Evolutionary conservation across 176 grass and related monocot species (phyloP), one percentile per base, ranked within the genome.

Genomic region (Oryza australiensis): DNA sequence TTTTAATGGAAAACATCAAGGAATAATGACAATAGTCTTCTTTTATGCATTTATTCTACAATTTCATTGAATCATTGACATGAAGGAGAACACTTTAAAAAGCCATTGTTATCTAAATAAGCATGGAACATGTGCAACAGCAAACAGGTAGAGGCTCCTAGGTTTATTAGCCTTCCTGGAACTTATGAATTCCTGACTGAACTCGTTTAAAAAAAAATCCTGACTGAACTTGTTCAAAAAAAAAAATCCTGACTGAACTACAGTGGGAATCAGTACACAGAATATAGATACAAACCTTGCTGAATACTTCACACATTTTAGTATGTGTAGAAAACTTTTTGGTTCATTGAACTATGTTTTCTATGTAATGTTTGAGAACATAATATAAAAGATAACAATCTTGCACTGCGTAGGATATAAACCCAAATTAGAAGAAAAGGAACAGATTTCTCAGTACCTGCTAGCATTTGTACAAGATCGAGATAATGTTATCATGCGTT

Each of bases 401-500:
- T 73, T 48, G 46, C 42, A 43, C 62, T 66, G 12, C 26, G 1
- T 33, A 57, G 60, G 68, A 43, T 4, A 29, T 73, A 35, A 88
- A 78, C n/a, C 27, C 29, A 5, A 34, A 60, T 9, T 8, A 26
- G 72, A 80, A 57, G 26, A 30, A 72, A 84, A 62, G 16, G 15
- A 87, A 74, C 7, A 64, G 79, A 86, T 75, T 57, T 86, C 13
- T 15, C 2, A 41, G 34, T 80, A 97, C 94, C 94, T 97, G 89
- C 94, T 94, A 89, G 94, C 90, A 94, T 89, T 83, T 82, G 92
- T 70, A 65, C 94, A 90, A 51, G 92, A 94, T 77, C 89, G 85
- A 66, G 88, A 94, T 83, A 97, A 80, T 12, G 82, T 94, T 72
- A 97, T 94, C 92, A 97, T 97, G 57, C 82, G 92, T 82, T 97